Conservation (phyloP, 176 grass and related monocot genomes). For the Aegilops longissima region DNA sequence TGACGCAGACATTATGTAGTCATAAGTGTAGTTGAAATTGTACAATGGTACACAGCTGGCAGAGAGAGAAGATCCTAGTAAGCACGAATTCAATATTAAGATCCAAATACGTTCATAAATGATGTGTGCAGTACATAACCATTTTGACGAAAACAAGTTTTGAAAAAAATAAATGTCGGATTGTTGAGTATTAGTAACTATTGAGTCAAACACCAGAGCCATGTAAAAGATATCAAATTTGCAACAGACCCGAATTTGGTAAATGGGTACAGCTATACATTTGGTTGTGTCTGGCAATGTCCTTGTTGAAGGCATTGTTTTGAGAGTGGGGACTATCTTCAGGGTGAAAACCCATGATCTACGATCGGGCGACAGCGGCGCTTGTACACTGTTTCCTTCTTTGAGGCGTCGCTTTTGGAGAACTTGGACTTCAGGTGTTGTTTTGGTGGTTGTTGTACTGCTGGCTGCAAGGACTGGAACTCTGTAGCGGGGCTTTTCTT, state of each 20-base stretch:
- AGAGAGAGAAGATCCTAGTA: slow-evolving; percentile 59
- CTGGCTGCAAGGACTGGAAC: no score
- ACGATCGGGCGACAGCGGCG: no score
- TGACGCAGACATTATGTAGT: slow-evolving; percentile 96
- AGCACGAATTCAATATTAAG: slow-evolving; percentile 40
- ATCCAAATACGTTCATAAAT: slow-evolving; percentile 21
- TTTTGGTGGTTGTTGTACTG: no score
- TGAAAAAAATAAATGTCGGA: neutral
- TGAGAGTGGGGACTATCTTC: no score
- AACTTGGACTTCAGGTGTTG: no score
- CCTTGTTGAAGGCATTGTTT: no score
- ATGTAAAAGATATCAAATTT: neutral
- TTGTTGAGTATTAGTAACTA: neutral
- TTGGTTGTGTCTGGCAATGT: no score
- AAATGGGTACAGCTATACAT: neutral
- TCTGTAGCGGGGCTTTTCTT: no score
- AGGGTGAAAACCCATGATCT: no score
- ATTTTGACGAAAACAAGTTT: slow-evolving; percentile 1
- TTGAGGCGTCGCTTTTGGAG: no score
- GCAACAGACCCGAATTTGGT: neutral
- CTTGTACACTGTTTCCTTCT: no score
- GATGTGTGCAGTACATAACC: neutral
- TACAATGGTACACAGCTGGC: slow-evolving; percentile 91
- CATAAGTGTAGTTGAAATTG: slow-evolving; percentile 93
- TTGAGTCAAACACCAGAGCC: neutral